Base-by-base conservation (phyloP, 1,284 basidiomycete species). In the Leccinum solheimii region DNA sequence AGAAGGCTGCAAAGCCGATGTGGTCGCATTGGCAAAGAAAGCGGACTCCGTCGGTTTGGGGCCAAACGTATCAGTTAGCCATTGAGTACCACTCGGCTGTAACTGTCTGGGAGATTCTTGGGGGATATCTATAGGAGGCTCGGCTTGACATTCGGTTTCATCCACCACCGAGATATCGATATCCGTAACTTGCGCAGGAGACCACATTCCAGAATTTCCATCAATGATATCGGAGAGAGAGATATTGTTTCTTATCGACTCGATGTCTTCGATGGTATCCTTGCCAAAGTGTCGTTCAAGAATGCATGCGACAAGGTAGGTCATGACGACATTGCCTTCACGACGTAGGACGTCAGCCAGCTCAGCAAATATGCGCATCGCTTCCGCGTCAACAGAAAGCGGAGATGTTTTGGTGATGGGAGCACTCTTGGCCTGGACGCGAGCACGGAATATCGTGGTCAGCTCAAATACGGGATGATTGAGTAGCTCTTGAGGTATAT, bases 351-450 rank as follows among this genome's bases (percentile, higher is more conserved):
- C 82, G 8, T 69, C 72, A 5, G 79, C 88, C 23, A 86, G 80
- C 70, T 84, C 78, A n/a, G 75, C 81, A 71, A 86, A 92, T 61
- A 86, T 88, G 62, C 78, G 78, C 84, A 92, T 90, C 26, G 81
- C 90, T 62, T 86, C 81, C 0, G 69, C 75, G 68, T 86, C 86
- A 23, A 91, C 88, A 19, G 81, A 76, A 9, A 88, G 79, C 1
- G 78, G 66, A 0, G 86, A 87, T 0, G 72, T 80, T 72, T 91
- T 92, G 65, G 83, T 83, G 56, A 93, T 92, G 62, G 86, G 93
- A 68, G 79, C 86, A 70, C 93, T 95, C 65, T 87, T 90, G 34
- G 82, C 80, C 69, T 97, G 97, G 1, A 95, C 92, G 48, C 89
- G 85, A 27, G 84, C 77, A 5, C 94, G 90, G 66, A 98, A 90